A percentile compares a stretch with the other conserved stretches of the same genome.
These are phyloP conservation scores for Hanseniaspora taiwanica DNA, from an alignment of 805 yeast genomes.

Conservation along the genomic window DNA sequence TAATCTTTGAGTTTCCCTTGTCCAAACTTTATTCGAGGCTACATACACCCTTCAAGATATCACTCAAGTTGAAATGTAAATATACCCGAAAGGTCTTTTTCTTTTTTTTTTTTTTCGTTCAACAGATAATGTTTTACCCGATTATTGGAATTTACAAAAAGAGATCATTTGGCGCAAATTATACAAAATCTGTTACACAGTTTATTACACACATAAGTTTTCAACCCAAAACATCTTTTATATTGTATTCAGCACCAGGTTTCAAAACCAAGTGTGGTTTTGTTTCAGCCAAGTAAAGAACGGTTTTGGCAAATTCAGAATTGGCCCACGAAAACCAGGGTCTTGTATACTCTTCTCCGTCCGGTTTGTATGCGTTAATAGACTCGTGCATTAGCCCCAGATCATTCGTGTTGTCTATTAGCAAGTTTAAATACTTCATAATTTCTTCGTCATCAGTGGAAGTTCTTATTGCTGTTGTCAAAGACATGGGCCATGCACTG, in stretches of 20 bases:
- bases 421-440: slow-evolving; percentile 28
- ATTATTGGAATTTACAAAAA: no score
- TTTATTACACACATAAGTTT: no score
- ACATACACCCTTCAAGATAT: no score
- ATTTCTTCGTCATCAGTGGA: slow-evolving; percentile 63
- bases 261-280: slow-evolving; percentile 64
- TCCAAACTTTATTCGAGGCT: no score
- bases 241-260: slow-evolving; percentile 14
- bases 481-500: slow-evolving; percentile 86
- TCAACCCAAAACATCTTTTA: background rate
- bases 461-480: slow-evolving; percentile 64
- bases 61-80: no score
- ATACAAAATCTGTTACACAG: no score
- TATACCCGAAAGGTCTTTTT: no score
- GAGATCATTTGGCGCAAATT: no score
- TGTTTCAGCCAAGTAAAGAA: slow-evolving; percentile 57
- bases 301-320: slow-evolving; percentile 79
- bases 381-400: slow-evolving; percentile 80
- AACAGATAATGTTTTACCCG: no score
- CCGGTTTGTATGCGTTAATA: slow-evolving; percentile 44
- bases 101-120: no score
- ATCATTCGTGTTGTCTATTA: slow-evolving; percentile 53
- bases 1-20: no score
- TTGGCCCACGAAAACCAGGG: slow-evolving; percentile 95
- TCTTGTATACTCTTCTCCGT: slow-evolving; percentile 45